Evolutionary conservation across 2,329 filamentous ascomycete species (phyloP), one percentile per base, ranked within the genome.

Genomic region (Pleurostoma richardsiae): DNA sequence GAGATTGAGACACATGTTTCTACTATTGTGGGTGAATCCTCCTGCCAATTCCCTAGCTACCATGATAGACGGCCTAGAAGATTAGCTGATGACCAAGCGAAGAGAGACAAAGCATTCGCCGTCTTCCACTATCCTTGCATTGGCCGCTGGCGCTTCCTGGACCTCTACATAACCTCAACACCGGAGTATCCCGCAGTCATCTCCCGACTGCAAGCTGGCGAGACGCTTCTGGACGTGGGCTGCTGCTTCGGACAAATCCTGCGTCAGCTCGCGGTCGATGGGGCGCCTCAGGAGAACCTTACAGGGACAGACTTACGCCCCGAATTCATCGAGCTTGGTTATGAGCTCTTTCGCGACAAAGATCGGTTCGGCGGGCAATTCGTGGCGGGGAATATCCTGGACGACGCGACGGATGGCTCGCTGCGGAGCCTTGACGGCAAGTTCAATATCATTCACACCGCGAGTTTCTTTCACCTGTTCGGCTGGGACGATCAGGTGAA

Each of bases 181-280:
- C 59, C 63, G 2, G 40, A 53, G 10, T 68, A 69, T 52, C 47
- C 54, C 2, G 50, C 48, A 2, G 48, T 67, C 7, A 42, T 70
- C 5, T 44, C 52, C 5, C 60, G 56, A 28, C 50, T 64, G 5
- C 51, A 58, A n/a, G 29, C 41, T 10, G 62, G 61, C 11, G 59
- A 53, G 2, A 56, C 42, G 2, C 46, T 65, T 11, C 59, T 73
- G 19, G 71, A 74, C 44, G 59, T 67, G 45, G 70, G 66, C 6
- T 73, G 70, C 57, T 72, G 69, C 52, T 66, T 73, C 46, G 70
- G 68, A 8, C 68, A 74, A 40, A 68, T 69, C 39, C 61, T 74
- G 41, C 68, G 72, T 26, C 68, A 70, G 48, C 58, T 74, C 8
- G 62, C 65, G 11, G 42, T 49, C 39, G 66, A 69, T 42, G 69